Evolutionary conservation across 1,284 basidiomycete genomes (phyloP), one percentile per base, ranked within the genome.

Genomic region (Ganoderma multipileum): DNA sequence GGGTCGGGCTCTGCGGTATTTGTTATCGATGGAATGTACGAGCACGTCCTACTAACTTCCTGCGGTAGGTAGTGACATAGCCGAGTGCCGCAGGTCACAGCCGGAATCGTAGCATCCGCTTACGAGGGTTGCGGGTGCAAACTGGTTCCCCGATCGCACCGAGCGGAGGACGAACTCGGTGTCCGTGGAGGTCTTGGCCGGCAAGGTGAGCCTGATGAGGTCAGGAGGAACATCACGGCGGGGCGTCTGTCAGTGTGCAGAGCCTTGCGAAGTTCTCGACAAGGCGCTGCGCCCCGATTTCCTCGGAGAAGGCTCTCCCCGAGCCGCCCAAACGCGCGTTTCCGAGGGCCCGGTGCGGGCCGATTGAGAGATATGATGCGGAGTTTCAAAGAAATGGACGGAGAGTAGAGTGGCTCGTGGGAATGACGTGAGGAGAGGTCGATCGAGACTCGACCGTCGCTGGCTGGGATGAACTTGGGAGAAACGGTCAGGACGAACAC

Each of bases 301-400:
- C 47, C 61, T 52, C 61, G 61, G 61, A 63, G 61, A 28, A 54
- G 0, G 42, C 20, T 20, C 61, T n/a, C 44, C 44, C 42, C 61
- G 61, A 28, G 61, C 18, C 61, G 47, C 44, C 33, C 50, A n/a
- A 8, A 50, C 47, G 47, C 23, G 61, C 47, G 33, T 36, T 39
- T 36, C 28, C 33, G 61, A n/a, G 8, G 36, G 26, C 7, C 23
- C n/a, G 44, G 44, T n/a, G 44, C 61, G 61, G 61, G 7, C 61
- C 60, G 60, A 38, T 20, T 6, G 0, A 12, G 20, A 11, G 2
- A 18, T 1, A 1, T 6, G 18, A 50, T 16, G 55, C 61, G 39
- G 61, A n/a, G 44, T 54, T 54, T 12, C 11, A 63, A 55, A n/a
- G 5, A 1, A 3, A 4, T 0, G 3, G 55, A 30, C 61, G 44